phyloP scores from a whole-genome alignment of 345 rosid genomes.

The Camelina neglecta region DNA sequence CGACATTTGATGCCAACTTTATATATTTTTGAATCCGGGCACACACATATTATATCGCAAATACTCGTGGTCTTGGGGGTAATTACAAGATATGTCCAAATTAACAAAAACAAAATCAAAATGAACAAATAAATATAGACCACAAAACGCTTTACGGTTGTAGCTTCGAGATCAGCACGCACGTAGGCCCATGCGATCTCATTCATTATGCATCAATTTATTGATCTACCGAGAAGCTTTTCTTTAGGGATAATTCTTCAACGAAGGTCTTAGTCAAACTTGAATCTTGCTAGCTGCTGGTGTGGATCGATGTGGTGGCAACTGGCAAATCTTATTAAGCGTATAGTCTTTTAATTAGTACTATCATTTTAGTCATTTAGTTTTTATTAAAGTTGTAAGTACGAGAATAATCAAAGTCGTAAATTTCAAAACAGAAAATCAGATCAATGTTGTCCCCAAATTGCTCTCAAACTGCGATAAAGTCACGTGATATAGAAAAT shows the following conservation, averaged over 20 bases:
- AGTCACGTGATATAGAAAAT: background rate
- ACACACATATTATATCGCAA: background rate
- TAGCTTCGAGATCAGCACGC: too few species aligned
- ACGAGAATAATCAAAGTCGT: conserved; percentile 11
- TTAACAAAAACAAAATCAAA: too few species aligned
- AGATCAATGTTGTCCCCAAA: background rate
- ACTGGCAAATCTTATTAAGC: background rate
- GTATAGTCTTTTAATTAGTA: background rate
- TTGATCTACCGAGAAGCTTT: background rate
- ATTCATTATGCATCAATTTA: background rate
- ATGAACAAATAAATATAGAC: too few species aligned
- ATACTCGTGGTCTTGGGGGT: background rate
- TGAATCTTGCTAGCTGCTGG: background rate
- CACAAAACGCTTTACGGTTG: too few species aligned
- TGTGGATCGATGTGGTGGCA: background rate
- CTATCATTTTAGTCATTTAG: background rate
- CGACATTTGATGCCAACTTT: background rate
- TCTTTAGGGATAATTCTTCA: background rate
- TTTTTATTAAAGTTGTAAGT: conserved; percentile 3
- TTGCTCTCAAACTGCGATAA: background rate
- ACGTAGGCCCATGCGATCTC: background rate
- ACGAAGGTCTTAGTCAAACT: background rate
- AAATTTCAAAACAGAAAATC: background rate
- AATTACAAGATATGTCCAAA: too few species aligned
- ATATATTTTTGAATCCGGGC: background rate